Evolutionary conservation across 805 yeast genomes (phyloP).

Genomic region (Ogataea zsoltii): DNA sequence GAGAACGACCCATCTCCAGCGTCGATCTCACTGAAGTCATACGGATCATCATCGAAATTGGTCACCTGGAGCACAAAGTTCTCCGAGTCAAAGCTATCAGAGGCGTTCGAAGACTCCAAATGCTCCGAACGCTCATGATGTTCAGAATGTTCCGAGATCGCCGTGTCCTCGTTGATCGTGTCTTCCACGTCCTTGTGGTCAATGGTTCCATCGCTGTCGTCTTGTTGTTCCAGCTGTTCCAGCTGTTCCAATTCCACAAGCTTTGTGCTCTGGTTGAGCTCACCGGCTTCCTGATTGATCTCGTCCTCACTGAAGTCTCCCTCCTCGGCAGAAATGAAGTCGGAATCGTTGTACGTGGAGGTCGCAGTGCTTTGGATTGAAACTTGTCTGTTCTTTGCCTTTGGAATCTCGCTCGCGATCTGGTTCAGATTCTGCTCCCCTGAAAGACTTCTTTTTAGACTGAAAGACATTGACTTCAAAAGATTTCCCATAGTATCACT

Average conservation of each 20-base stretch:
- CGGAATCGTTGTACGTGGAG: conserved; percentile 31
- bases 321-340: conserved; percentile 35
- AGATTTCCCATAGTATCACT: conserved; percentile 23
- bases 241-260: background rate
- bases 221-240: no score
- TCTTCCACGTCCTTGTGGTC: conserved; percentile 11
- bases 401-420: background rate
- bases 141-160: conserved; percentile 9
- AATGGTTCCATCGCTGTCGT: conserved; percentile 14
- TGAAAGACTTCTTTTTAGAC: conserved; percentile 15
- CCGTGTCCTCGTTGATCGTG: conserved; percentile 15
- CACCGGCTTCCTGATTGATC: background rate
- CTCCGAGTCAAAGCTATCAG: conserved; percentile 22
- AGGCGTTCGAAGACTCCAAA: conserved; percentile 21
- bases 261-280: background rate
- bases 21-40: conserved; percentile 37
- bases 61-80: conserved; percentile 35
- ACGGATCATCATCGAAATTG: conserved; percentile 42
- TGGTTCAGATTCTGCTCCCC: conserved; percentile 3
- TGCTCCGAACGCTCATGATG: background rate
- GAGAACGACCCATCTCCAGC: conserved; percentile 17
- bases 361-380: conserved; percentile 29
- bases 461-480: conserved; percentile 22
- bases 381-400: conserved; percentile 18
- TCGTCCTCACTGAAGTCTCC: conserved; percentile 19